Base-by-base conservation (phyloP, 352 stramenopile genomes). In the Saprolegnia parasitica region DNA sequence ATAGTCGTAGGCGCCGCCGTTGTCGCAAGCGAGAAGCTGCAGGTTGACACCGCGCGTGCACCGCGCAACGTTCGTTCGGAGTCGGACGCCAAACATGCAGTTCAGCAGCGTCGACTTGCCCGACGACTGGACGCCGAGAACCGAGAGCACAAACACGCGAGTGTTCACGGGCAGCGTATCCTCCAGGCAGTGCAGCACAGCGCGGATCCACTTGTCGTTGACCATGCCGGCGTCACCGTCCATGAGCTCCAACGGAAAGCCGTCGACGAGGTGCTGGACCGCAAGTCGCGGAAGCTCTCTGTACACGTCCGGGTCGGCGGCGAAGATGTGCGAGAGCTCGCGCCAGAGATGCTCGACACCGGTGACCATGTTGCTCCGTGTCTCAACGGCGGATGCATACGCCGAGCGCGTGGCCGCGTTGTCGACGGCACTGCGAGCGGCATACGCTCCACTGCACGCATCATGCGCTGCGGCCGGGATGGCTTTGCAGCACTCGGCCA, bases 91-190 rank as follows among this genome's bases (percentile, higher is more conserved):
- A 55, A 55, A 55, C 47, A 55, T 55, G 47, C 24, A 6, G 47
- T 55, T 55, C 2, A 55, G 47, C 47, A 55, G 47, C n/a, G 47
- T 55, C n/a, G 47, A 55, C 24, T 55, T 55, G n/a, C 47, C 47
- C 24, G 47, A 55, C n/a, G 47, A 55, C 24, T 55, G 47, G n/a
- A 55, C 47, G 5, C 47, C 47, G 2, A 55, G 2, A 5, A 55
- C 24, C 24, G 47, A 55, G n/a, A 55, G 24, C 24, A 55, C 47
- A 55, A 55, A 55, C 2, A 55, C 24, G 24, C 47, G 47, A 5
- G 47, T 29, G 24, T 55, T 55, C 2, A 5, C 29, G 2, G 47
- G 47, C 24, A 55, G 5, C 5, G 24, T 5, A 6, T 55, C 47
- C 2, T 29, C 47, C 2, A 55, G 47, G 5, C 24, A 29, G 47